Evolutionary conservation across 805 yeast genomes (phyloP).

Genomic region (Candida pseudofarinosa): DNA sequence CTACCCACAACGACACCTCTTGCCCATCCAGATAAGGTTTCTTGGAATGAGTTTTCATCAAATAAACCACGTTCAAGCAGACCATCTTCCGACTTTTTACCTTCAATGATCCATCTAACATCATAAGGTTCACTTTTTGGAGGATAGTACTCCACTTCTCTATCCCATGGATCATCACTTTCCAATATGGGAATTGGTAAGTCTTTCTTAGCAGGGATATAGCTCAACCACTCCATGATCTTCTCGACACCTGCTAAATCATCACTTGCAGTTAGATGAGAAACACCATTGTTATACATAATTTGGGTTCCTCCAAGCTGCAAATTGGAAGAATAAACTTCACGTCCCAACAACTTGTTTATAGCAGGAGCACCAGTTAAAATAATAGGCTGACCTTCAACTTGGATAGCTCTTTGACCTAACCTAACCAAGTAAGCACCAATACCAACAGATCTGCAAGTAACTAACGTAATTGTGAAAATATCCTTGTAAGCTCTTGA

Average conservation of each 20-base stretch:
- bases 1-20: conserved; percentile 98
- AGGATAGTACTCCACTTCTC: conserved; percentile 83
- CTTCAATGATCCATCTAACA: conserved; percentile 92
- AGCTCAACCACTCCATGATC: conserved; percentile 93
- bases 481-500: conserved; percentile 96
- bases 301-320: conserved; percentile 99
- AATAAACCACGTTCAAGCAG: conserved; percentile 83
- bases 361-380: conserved; percentile 99
- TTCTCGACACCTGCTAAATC: conserved; percentile 95
- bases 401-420: conserved; percentile 98
- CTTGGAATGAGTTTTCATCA: conserved; percentile 91
- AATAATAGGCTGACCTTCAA: conserved; percentile 97
- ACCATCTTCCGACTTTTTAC: conserved; percentile 66
- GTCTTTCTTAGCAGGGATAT: conserved; percentile 85
- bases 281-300: conserved; percentile 97
- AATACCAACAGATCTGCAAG: conserved; percentile 99
- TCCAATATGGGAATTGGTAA: conserved; percentile 88
- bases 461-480: conserved; percentile 94
- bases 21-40: conserved; percentile 98
- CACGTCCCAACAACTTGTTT: conserved; percentile 93
- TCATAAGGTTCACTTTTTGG: conserved; percentile 71
- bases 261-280: conserved; percentile 94
- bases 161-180: conserved; percentile 85
- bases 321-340: conserved; percentile 92
- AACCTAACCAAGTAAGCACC: conserved; percentile 98